A percentile compares a stretch with the other conserved stretches of the same genome.
phyloP scores from a whole-genome alignment of 2,329 filamentous ascomycete genomes.

The Aureobasidium sp. region DNA sequence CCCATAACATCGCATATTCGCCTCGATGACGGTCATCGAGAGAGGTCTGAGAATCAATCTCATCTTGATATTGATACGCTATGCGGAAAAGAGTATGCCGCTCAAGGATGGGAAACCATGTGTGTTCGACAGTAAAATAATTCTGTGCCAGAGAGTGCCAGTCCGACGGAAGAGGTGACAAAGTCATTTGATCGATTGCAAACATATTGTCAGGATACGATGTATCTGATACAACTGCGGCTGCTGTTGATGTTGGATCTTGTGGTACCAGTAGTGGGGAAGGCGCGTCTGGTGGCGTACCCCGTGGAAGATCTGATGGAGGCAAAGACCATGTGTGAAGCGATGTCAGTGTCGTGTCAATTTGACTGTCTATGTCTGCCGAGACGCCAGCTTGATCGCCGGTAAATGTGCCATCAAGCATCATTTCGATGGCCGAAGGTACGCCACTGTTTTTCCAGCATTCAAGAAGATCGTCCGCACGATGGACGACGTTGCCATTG shows the following conservation, averaged over 20 bases:
- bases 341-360: background rate
- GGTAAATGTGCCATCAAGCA: slow-evolving; percentile 7
- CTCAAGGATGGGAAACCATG: slow-evolving; percentile 68
- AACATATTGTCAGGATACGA: slow-evolving; percentile 5
- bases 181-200: background rate
- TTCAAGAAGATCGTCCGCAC: background rate
- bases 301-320: slow-evolving; percentile 45
- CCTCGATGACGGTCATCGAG: background rate
- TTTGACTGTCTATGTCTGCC: background rate
- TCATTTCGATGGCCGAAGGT: background rate
- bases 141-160: slow-evolving; percentile 59
- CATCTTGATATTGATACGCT: slow-evolving; percentile 46
- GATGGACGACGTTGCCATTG: slow-evolving; percentile 43
- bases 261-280: background rate
- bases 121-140: slow-evolving; percentile 69
- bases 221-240: background rate
- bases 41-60: background rate
- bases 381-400: background rate
- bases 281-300: background rate
- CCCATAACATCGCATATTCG: background rate
- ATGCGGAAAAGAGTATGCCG: slow-evolving; percentile 55
- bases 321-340: slow-evolving; percentile 44
- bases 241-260: background rate
- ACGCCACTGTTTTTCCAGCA: slow-evolving; percentile 5
- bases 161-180: slow-evolving; percentile 40